Evolutionary conservation across 1,284 basidiomycete genomes (phyloP).

Genomic region (Moniliophthora roreri): DNA sequence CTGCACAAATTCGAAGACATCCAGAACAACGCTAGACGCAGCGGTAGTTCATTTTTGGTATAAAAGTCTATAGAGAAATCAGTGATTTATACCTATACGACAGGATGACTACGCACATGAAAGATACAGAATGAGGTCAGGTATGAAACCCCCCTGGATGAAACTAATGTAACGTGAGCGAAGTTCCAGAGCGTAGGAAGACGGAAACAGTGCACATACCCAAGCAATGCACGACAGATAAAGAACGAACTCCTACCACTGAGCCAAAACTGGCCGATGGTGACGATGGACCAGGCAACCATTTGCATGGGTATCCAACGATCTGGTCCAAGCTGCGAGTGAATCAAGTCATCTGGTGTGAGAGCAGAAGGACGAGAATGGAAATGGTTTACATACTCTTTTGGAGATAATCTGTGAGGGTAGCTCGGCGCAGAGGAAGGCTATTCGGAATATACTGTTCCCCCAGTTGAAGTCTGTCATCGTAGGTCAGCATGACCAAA

Average conservation of each 20-base stretch:
- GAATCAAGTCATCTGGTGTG: too few species aligned
- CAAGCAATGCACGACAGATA: not conserved
- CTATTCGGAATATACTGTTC: not conserved
- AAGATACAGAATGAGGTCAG: not conserved
- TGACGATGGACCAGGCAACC: constrained; percentile 2
- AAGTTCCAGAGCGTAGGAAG: too few species aligned
- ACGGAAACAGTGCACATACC: too few species aligned
- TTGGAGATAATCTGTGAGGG: not conserved
- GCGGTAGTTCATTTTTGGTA: not conserved
- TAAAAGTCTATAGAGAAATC: not conserved
- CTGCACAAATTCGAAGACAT: not conserved
- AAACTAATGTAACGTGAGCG: not conserved
- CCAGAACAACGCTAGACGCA: not conserved
- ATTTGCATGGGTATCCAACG: not conserved
- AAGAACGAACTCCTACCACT: not conserved
- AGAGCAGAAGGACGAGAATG: too few species aligned
- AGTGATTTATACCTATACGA: too few species aligned
- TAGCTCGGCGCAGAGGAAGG: not conserved
- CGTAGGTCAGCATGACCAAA: too few species aligned
- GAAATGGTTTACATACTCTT: too few species aligned
- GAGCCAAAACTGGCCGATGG: not conserved
- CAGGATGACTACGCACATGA: too few species aligned
- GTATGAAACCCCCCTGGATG: not conserved
- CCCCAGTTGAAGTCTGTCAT: constrained; percentile 4
- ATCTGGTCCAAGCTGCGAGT: not conserved